Conservation (phyloP, 805 yeast species). For the Ogataea ramenticola region DNA sequence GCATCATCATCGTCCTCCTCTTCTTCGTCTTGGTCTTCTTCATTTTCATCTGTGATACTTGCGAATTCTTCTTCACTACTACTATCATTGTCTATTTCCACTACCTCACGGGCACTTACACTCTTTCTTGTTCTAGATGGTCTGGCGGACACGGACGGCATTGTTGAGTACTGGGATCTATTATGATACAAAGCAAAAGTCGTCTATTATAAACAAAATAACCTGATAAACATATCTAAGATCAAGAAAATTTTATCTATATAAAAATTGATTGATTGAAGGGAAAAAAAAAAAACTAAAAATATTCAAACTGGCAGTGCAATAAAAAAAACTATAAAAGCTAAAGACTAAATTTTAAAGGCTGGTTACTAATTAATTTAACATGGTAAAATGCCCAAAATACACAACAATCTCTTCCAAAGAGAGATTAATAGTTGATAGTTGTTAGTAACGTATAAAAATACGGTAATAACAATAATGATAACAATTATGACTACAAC, state of each 20-base stretch:
- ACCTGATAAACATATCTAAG: no score
- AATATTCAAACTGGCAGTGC: background rate
- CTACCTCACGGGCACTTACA: constrained; percentile 2
- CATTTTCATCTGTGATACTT: no score
- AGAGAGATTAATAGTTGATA: background rate
- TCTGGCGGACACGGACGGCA: background rate
- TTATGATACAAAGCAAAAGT: no score
- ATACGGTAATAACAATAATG: background rate
- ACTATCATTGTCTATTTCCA: no score
- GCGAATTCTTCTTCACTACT: no score
- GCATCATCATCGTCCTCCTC: constrained; percentile 30
- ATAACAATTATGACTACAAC: background rate
- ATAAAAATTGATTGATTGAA: background rate
- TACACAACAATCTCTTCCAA: background rate
- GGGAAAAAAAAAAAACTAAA: background rate
- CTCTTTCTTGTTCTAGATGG: background rate
- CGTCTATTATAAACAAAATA: no score
- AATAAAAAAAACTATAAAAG: background rate
- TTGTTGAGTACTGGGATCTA: no score
- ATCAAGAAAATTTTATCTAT: background rate
- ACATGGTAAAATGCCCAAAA: background rate
- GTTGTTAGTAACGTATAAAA: background rate
- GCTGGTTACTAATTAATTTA: no score
- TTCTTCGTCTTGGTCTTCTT: constrained; percentile 6
- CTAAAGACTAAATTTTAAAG: no score